A percentile compares a stretch with the other conserved stretches of the same genome.
phyloP scores from a whole-genome alignment of 1,284 basidiomycete genomes.

The Cutaneotrichosporon sp. region DNA sequence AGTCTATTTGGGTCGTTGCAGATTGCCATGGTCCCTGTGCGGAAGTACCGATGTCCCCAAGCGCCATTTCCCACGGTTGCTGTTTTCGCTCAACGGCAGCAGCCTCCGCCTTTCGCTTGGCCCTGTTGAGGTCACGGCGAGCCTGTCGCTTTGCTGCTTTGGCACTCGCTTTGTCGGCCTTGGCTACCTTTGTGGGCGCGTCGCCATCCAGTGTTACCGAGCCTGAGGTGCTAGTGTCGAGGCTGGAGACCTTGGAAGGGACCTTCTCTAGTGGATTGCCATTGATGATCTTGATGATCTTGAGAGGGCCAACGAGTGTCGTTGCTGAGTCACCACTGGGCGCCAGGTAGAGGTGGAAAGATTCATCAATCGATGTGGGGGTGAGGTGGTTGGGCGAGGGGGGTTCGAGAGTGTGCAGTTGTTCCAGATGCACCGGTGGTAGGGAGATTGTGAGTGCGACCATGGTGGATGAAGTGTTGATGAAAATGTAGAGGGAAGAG shows the following conservation, averaged over 20 bases:
- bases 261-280: neutral
- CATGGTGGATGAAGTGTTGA: neutral
- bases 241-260: neutral
- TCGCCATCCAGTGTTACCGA: neutral
- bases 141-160: constrained; percentile 45
- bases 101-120: constrained; percentile 13
- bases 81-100: neutral
- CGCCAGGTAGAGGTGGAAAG: neutral
- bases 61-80: constrained; percentile 20
- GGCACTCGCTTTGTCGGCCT: constrained; percentile 49
- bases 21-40: neutral
- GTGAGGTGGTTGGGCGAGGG: neutral
- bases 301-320: neutral
- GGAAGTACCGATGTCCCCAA: constrained; percentile 6
- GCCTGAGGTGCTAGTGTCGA: neutral
- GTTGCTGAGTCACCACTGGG: neutral
- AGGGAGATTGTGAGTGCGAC: neutral
- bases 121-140: constrained; percentile 15
- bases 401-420: neutral
- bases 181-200: constrained; percentile 34
- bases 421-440: neutral
- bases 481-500: too few species aligned
- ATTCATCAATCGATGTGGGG: neutral
- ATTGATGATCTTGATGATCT: neutral
- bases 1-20: neutral